Percentiles rank a stretch among this genome's conserved stretches.
phyloP scores from a whole-genome alignment of 768 basidiomycete species.

The Tricholoma sp. region DNA sequence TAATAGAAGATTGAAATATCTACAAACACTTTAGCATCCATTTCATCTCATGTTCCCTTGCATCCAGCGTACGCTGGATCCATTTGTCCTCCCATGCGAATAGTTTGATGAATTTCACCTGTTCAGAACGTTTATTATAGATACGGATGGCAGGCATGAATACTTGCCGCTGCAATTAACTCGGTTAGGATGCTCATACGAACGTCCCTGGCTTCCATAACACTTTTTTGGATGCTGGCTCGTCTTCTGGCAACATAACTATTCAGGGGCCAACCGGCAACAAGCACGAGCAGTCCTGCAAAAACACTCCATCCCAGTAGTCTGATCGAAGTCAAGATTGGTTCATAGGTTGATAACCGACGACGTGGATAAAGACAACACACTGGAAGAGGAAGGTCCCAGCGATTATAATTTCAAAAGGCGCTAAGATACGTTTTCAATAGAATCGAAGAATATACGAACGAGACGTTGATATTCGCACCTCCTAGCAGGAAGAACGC shows the following conservation, averaged over 20 bases:
- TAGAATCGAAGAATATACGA: not conserved
- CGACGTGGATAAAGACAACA: slow-evolving; percentile 13
- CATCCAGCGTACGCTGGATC: slow-evolving; percentile 60
- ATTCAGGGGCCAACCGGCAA: slow-evolving; percentile 72
- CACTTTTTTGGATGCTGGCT: slow-evolving; percentile 54
- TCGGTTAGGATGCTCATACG: slow-evolving; percentile 77
- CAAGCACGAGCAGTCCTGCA: slow-evolving; percentile 61
- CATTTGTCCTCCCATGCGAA: slow-evolving; percentile 80
- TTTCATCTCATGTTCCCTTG: slow-evolving; percentile 61
- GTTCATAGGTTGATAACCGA: not conserved
- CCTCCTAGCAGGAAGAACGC: slow-evolving; percentile 61
- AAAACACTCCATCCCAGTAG: slow-evolving; percentile 69
- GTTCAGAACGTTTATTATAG: not conserved
- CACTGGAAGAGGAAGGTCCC: slow-evolving; percentile 74
- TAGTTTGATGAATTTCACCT: slow-evolving; percentile 41
- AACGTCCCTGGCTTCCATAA: slow-evolving; percentile 62
- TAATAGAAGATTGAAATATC: not conserved
- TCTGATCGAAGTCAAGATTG: slow-evolving; percentile 22
- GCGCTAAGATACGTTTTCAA: slow-evolving; percentile 33
- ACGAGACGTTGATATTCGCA: not conserved
- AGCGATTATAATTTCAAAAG: slow-evolving; percentile 74
- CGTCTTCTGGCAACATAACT: slow-evolving; percentile 55
- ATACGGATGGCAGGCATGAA: not conserved
- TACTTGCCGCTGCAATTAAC: slow-evolving; percentile 57
- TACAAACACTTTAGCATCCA: slow-evolving; percentile 68